Base-by-base conservation (phyloP, 2,329 filamentous ascomycete genomes). In the Catunica adiposa region DNA sequence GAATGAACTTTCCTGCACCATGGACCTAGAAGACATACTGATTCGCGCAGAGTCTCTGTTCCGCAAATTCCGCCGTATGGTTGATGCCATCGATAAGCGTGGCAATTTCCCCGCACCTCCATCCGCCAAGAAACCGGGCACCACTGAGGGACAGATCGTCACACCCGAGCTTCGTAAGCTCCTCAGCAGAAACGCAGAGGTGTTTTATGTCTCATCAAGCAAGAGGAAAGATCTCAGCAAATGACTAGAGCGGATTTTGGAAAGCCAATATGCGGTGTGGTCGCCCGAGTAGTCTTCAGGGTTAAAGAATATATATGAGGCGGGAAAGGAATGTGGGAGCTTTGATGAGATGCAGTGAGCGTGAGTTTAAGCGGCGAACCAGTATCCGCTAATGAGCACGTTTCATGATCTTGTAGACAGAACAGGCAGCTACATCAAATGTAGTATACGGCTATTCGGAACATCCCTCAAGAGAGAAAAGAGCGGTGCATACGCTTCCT, bases 41-140 rank as follows among this genome's bases (percentile, higher is more conserved):
- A 81, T 94, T 58, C 80, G 89, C 31, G 92, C 92, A 9, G 92
- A 98, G 68, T 78, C 82, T 0, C 78, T 98, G 2, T 98, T 94
- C 73, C 81, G 80, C 60, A 82, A 86, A 52, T 98, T 95, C 69
- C 83, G 94, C 64, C 79, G 89, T 47, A 83, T 87, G 1, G 84
- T 98, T 9, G 88, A 97, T 64, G 85, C 87, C 0, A 83, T 95
- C 37, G 94, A 98, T 68, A 90, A 92, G 70, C 94, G 92, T 67
- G 76, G 83, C 53, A 89, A 86, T 64, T 94, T 95, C 62, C 89
- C 89, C 0, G n/a, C 25, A 4, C 51, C 58, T n/a, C 53, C 63
- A 15, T 34, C 62, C 15, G 61, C 48, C 46, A 59, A 61, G 55
- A 59, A 67, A 55, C 11, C 31, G n/a, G 14, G 20, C n/a, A 31